A percentile compares a stretch with the other conserved stretches of the same genome.
phyloP scores from a whole-genome alignment of 177 flowering plant species.

The Telopea speciosissima region DNA sequence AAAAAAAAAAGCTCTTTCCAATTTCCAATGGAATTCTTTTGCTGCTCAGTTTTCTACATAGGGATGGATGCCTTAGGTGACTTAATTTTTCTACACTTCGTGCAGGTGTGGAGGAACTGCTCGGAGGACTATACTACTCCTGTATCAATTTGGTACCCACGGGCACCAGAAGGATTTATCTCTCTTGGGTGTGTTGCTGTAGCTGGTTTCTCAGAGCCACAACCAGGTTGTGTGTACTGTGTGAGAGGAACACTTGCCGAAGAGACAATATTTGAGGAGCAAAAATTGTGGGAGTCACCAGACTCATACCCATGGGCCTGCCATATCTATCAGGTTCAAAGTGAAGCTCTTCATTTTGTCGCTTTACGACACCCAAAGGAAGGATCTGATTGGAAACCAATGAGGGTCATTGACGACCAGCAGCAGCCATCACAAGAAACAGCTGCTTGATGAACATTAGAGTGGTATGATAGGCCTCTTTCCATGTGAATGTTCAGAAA shows the following conservation, averaged over 20 bases:
- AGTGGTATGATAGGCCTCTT: not conserved
- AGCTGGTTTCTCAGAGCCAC: constrained; percentile 62
- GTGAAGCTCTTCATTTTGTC: constrained; percentile 84
- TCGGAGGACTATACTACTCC: constrained; percentile 63
- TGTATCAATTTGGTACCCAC: constrained; percentile 84
- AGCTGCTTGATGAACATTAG: constrained; percentile 3
- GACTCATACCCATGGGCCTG: constrained; percentile 96
- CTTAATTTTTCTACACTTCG: constrained; percentile 1
- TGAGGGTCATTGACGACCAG: constrained; percentile 43
- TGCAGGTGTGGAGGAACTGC: constrained; percentile 97
- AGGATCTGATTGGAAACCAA: constrained; percentile 75
- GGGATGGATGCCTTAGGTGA: not conserved
- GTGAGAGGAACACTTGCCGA: constrained; percentile 52
- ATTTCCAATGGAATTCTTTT: not conserved
- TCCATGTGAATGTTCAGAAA: not conserved
- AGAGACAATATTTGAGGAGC: constrained; percentile 71
- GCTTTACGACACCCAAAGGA: constrained; percentile 66
- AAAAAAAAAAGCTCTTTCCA: no score
- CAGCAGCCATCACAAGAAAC: constrained; percentile 2
- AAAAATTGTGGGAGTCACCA: constrained; percentile 68
- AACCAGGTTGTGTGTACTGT: constrained; percentile 43
- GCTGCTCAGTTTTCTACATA: not conserved
- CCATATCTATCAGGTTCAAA: constrained; percentile 74
- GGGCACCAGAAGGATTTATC: constrained; percentile 84
- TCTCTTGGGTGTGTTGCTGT: constrained; percentile 82